Base-by-base conservation (phyloP, 371 early-diverging fungal genomes). In the Fennellomyces sp. region DNA sequence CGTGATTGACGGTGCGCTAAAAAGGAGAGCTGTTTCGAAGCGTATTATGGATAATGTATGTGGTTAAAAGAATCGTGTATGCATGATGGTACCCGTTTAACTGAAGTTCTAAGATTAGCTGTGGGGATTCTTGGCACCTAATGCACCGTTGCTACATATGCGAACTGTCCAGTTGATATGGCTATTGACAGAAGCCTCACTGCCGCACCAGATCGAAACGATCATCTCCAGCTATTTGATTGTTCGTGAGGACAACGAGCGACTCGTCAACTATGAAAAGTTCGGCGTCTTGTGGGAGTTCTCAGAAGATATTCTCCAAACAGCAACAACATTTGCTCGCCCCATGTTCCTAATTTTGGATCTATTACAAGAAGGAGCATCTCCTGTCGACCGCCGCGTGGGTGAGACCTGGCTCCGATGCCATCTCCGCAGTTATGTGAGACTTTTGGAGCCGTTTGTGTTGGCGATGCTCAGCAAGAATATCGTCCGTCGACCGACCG, bases 211-310 rank as follows among this genome's bases (percentile, higher is more conserved):
- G 15, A 82, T 91, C 1, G 92, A 91, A 58, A 76, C 84, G 0
- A 75, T 81, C 8, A 65, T 92, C 15, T 79, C 87, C 0, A 70
- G 74, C 1, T 86, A 83, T 33, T 66, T 92, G 15, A 77, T 83
- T 3, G 57, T 64, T 3, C 61, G 75, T 0, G 76, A 79, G 10
- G 62, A 78, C 33, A 52, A 55, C 6, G 61, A 61, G n/a, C 67
- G 75, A 5, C 38, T 75, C 30, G 55, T 70, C 52, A 71, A 75
- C 19, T 84, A 79, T 56, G 80, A 84, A 56, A 76, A 82, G 47
- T 91, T 93, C 76, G 90, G 90, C 2, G 70, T 89, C 2, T 78
- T 93, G 19, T 93, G 92, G 92, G 73, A 84, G 19, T 57, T 86
- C 0, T 89, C 88, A 58, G 88, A 77, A 12, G 65, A 63, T 35